Evolutionary conservation across 2,329 filamentous ascomycete species (phyloP), one percentile per base, ranked within the genome.

Genomic region (Cyphellophora attinorum): DNA sequence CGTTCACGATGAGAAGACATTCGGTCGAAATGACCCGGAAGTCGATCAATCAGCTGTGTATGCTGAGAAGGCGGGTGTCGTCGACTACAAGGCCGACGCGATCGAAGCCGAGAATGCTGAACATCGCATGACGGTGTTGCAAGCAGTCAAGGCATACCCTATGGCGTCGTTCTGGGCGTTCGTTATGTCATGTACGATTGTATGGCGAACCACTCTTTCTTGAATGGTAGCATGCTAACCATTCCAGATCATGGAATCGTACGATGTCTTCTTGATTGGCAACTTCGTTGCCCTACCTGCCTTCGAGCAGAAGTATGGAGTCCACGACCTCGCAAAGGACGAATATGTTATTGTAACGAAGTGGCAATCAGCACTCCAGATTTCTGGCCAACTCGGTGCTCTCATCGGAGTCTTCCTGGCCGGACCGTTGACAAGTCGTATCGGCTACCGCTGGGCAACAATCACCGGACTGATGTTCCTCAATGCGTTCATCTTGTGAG

Each of bases 381-480:
- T 64, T 37, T 61, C 61, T 27, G 74, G 74, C 2, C 73, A 67
- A 38, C 55, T 73, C 34, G 74, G 74, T 54, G 74, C 74, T 11
- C 60, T 79, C 27, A 63, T 76, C 35, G 74, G 74, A 34, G 71
- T 75, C 35, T 70, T 68, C 44, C 39, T 76, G 23, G 72, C 73
- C 27, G 74, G 74, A 23, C 73, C 73, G 11, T 50, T 79, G 32
- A 77, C 74, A 45, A 75, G 61, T 51, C 44, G 56, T 2, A 62
- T 76, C 44, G 74, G 74, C 35, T 78, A 78, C 53, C 72, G 73
- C 19, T 76, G 64, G 62, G 64, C 72, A 1, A 76, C 69, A 31
- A 60, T 78, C n/a, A 23, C 44, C 28, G 72, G 58, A 8, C 62
- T 78, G 34, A 68, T 76, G 54, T 34, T 68, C 19, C 53, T 78